phyloP scores from a whole-genome alignment of 176 grass and related monocot genomes.

The Bonia amplexicaulis region DNA sequence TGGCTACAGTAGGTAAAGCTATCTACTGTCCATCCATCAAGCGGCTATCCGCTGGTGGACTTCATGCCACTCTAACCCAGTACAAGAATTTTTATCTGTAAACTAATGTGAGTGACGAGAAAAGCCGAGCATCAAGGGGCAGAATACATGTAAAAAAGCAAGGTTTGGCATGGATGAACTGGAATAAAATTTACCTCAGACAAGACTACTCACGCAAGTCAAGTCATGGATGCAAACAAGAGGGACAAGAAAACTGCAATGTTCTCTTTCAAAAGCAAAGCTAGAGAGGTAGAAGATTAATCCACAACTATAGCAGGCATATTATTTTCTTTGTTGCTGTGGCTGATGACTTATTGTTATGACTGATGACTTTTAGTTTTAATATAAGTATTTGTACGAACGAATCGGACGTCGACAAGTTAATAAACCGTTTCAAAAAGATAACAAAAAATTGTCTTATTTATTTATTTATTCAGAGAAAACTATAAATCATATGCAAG shows the following conservation, averaged over 20 bases:
- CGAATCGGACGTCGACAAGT: too few species aligned
- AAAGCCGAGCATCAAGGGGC: constrained; percentile 31
- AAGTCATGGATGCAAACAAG: constrained; percentile 41
- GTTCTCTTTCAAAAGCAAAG: constrained; percentile 34
- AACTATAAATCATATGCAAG: too few species aligned
- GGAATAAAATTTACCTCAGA: constrained; percentile 32
- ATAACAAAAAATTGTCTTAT: too few species aligned
- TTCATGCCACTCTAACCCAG: constrained; percentile 30
- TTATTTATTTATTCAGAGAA: too few species aligned
- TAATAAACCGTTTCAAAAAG: too few species aligned
- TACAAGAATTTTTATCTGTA: constrained; percentile 11
- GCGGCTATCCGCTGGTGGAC: neutral
- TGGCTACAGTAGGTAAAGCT: constrained; percentile 26
- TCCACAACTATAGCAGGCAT: neutral
- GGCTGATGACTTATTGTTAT: too few species aligned
- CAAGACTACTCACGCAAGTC: constrained; percentile 44
- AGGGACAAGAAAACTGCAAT: constrained; percentile 12
- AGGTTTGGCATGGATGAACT: constrained; percentile 38
- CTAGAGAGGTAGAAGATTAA: constrained; percentile 9
- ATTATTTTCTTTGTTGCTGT: neutral
- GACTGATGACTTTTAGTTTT: too few species aligned
- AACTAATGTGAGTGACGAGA: constrained; percentile 15
- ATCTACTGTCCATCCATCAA: constrained; percentile 8
- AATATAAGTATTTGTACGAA: too few species aligned
- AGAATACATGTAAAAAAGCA: constrained; percentile 21